These are phyloP conservation scores for Teratosphaeria gauchensis DNA, from an alignment of 2,329 filamentous ascomycete species.

Conservation along the genomic window DNA sequence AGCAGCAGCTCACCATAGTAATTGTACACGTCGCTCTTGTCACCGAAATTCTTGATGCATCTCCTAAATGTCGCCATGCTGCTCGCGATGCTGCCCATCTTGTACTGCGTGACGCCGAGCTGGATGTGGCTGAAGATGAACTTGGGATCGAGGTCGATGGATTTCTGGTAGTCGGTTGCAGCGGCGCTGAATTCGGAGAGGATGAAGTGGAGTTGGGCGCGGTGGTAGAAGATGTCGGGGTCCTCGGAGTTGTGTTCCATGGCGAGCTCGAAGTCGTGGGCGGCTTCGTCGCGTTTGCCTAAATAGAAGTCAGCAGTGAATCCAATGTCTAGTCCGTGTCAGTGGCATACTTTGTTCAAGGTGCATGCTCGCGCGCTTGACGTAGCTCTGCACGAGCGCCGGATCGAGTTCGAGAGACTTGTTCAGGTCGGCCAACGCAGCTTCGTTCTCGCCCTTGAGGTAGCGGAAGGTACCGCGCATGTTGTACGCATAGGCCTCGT, in stretches of 20 bases:
- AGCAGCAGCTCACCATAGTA: conserved; percentile 97
- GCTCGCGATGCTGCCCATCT: conserved; percentile 95
- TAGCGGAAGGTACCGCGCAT: conserved; percentile 94
- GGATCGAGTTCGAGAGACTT: conserved; percentile 89
- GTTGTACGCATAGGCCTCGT: conserved; percentile 89
- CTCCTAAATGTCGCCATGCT: conserved; percentile 97
- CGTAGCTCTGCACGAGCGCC: conserved; percentile 86
- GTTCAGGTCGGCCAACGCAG: conserved; percentile 75
- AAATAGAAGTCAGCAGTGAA: conserved; percentile 23
- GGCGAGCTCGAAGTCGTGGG: conserved; percentile 78
- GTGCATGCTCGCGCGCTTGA: conserved; percentile 97
- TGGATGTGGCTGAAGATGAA: conserved; percentile 99
- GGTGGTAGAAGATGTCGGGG: conserved; percentile 98
- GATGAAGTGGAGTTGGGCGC: conserved; percentile 96
- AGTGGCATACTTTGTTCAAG: conserved; percentile 66
- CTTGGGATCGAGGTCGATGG: conserved; percentile 86
- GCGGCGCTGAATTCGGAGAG: conserved; percentile 86
- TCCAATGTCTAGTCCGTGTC: not conserved
- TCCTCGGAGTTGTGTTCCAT: conserved; percentile 77
- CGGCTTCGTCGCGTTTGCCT: conserved; percentile 78
- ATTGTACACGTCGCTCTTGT: conserved; percentile 97
- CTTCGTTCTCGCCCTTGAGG: conserved; percentile 75
- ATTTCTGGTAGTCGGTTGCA: conserved; percentile 98
- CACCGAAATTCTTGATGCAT: conserved; percentile 96
- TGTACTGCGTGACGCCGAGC: conserved; percentile 97